Evolutionary conservation across 1,139 yeast genomes (phyloP).

Genomic region (Blastobotrys capitulatus): DNA sequence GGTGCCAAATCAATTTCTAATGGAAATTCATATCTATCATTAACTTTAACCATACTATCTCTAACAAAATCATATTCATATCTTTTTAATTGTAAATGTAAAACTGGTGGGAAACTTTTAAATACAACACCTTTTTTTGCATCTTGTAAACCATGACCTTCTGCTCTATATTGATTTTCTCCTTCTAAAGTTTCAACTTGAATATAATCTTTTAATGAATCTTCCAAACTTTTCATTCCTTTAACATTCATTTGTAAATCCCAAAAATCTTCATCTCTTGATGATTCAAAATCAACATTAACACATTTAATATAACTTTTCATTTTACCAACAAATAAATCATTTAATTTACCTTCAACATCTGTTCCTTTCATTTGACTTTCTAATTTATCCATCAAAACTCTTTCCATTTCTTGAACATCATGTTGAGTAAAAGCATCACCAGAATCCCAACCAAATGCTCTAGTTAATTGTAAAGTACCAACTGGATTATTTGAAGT

Average conservation of each 20-base stretch:
- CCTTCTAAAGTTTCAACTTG: slow-evolving; percentile 89
- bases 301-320: slow-evolving; percentile 90
- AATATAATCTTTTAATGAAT: slow-evolving; percentile 79
- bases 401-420: slow-evolving; percentile 92
- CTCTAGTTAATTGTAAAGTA: slow-evolving; percentile 77
- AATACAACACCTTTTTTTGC: slow-evolving; percentile 96
- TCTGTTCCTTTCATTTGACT: slow-evolving; percentile 84
- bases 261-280: slow-evolving; percentile 95
- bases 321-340: slow-evolving; percentile 94
- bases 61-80: slow-evolving; percentile 92
- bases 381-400: slow-evolving; percentile 91
- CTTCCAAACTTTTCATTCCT: slow-evolving; percentile 63
- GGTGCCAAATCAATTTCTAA: slow-evolving; percentile 76
- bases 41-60: slow-evolving; percentile 84
- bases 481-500: slow-evolving; percentile 72
- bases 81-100: slow-evolving; percentile 87
- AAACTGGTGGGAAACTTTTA: slow-evolving; percentile 83
- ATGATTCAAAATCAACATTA: slow-evolving; percentile 90
- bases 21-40: slow-evolving; percentile 89
- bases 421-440: slow-evolving; percentile 98
- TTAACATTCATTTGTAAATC: slow-evolving; percentile 94
- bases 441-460: slow-evolving; percentile 96
- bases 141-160: slow-evolving; percentile 88
- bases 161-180: slow-evolving; percentile 93
- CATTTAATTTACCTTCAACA: slow-evolving; percentile 73